A percentile compares a stretch with the other conserved stretches of the same genome.
Evolutionary conservation across 345 rosid genomes (phyloP).

Genomic region (Lepidium aucheri): DNA sequence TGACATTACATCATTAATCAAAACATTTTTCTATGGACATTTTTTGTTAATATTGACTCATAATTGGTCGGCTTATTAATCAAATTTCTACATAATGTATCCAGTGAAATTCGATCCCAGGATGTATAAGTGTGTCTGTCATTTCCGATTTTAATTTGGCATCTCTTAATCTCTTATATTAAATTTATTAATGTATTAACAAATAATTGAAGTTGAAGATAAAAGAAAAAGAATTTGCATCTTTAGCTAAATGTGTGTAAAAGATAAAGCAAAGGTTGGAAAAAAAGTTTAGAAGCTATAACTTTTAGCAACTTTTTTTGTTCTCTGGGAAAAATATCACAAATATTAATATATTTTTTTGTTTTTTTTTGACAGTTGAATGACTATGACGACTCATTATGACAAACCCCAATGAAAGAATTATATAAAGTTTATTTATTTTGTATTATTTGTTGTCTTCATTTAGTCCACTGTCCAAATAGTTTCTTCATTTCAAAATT

Average conservation of each 20-base stretch:
- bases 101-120: too few relatives aligned
- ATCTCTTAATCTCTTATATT: too few relatives aligned
- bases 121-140: too few relatives aligned
- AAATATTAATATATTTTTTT: not conserved
- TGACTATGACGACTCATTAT: slow-evolving; percentile 33
- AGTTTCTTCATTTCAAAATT: slow-evolving; percentile 21
- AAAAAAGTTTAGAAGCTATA: slow-evolving; percentile 19
- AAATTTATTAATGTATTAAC: not conserved
- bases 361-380: slow-evolving; percentile 12
- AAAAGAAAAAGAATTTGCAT: not conserved
- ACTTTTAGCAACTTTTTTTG: slow-evolving; percentile 17
- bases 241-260: not conserved
- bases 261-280: slow-evolving; percentile 14
- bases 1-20: too few relatives aligned
- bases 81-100: too few relatives aligned
- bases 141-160: too few relatives aligned
- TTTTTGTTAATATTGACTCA: too few relatives aligned
- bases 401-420: slow-evolving; percentile 27
- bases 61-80: too few relatives aligned
- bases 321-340: not conserved
- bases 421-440: slow-evolving; percentile 25
- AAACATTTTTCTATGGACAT: too few relatives aligned
- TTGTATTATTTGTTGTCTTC: slow-evolving; percentile 29
- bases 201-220: not conserved
- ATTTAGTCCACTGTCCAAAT: slow-evolving; percentile 23